Evolutionary conservation across 2,329 filamentous ascomycete genomes (phyloP).

Genomic region (Neurospora crassa): DNA sequence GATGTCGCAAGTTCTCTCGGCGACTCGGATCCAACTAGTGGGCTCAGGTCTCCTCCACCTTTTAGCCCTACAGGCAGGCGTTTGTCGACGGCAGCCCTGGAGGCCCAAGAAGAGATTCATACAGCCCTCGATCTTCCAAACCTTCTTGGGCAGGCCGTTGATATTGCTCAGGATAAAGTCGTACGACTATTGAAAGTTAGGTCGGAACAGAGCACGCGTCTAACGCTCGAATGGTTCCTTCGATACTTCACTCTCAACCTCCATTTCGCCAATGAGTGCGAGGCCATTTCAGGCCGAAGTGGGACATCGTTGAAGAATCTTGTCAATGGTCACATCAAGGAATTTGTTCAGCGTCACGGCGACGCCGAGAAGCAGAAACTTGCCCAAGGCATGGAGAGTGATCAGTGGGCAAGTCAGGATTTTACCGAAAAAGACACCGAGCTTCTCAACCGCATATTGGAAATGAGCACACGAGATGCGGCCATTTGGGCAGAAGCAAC

Average conservation of each 20-base stretch:
- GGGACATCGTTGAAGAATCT: constrained; percentile 67
- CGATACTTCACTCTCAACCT: constrained; percentile 77
- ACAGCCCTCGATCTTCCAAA: constrained; percentile 68
- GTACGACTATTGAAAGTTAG: constrained; percentile 69
- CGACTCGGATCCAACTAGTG: constrained; percentile 17
- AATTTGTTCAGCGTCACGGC: constrained; percentile 64
- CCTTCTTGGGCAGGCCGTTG: constrained; percentile 69
- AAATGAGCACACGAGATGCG: constrained; percentile 62
- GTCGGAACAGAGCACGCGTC: constrained; percentile 59
- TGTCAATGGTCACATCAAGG: constrained; percentile 72
- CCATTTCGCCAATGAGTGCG: constrained; percentile 78
- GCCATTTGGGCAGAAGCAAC: constrained; percentile 54
- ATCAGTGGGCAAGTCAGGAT: constrained; percentile 71
- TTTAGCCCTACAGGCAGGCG: constrained; percentile 37
- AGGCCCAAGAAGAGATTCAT: constrained; percentile 66
- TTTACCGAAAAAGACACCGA: constrained; percentile 54
- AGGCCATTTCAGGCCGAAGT: constrained; percentile 71
- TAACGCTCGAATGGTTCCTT: constrained; percentile 62
- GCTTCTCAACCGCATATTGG: constrained; percentile 55
- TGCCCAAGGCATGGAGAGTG: constrained; percentile 67
- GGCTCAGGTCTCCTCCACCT: constrained; percentile 41
- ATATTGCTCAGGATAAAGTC: constrained; percentile 69
- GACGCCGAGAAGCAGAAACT: constrained; percentile 66
- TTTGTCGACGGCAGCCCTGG: constrained; percentile 30
- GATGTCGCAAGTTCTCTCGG: constrained; percentile 77